These are phyloP conservation scores for Eucommia ulmoides DNA, from an alignment of 257 asterid genomes.

Conservation along the genomic window DNA sequence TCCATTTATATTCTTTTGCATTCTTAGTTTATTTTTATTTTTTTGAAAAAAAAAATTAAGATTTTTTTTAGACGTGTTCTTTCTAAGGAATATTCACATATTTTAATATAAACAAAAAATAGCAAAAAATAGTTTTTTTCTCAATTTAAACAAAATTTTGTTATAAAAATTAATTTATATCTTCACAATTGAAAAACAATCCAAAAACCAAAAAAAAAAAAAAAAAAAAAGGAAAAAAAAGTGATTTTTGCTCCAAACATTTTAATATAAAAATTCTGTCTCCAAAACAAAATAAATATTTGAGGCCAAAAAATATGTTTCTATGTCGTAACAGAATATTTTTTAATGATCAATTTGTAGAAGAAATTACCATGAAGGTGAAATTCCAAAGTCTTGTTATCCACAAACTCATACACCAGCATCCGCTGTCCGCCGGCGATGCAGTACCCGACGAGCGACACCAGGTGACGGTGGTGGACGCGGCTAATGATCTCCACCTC, in stretches of 20 bases:
- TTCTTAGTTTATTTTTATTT: too few species aligned
- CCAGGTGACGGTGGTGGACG: conserved; percentile 53
- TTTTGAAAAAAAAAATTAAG: too few species aligned
- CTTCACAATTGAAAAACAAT: background rate
- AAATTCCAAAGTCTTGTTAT: conserved; percentile 40
- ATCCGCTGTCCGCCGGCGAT: conserved; percentile 40
- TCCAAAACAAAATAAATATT: too few species aligned
- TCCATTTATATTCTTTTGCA: too few species aligned
- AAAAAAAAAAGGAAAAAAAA: background rate
- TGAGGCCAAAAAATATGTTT: too few species aligned
- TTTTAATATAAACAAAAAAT: too few species aligned
- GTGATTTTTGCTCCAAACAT: background rate
- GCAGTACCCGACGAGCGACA: conserved; percentile 53
- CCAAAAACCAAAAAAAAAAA: background rate
- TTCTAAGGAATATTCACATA: too few species aligned
- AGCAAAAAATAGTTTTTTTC: too few species aligned
- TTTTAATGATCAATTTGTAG: background rate
- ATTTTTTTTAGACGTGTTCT: too few species aligned
- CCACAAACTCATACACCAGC: conserved; percentile 50
- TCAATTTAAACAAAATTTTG: too few species aligned
- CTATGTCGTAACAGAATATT: background rate
- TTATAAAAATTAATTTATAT: too few species aligned
- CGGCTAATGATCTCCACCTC: conserved; percentile 59
- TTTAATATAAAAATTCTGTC: too few species aligned
- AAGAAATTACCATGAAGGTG: conserved; percentile 37